A percentile compares a stretch with the other conserved stretches of the same genome.
phyloP scores from a whole-genome alignment of 345 rosid genomes.

The Corymbia maculata region DNA sequence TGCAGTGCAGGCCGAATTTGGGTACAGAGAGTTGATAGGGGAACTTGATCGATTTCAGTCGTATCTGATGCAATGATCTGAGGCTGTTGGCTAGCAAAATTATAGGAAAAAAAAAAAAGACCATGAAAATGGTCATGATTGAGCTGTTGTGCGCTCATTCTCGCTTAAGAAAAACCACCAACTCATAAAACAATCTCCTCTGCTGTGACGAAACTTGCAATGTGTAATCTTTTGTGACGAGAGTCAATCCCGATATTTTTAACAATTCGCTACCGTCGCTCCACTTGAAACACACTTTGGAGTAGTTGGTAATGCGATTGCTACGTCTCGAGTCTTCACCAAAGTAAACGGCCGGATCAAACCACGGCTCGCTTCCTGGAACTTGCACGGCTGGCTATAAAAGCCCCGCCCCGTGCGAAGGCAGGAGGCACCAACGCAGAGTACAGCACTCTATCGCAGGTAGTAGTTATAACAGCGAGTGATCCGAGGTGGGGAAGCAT shows the following conservation, averaged over 20 bases:
- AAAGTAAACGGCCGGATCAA: background rate
- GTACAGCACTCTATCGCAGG: background rate
- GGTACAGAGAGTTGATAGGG: background rate
- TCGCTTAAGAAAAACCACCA: background rate
- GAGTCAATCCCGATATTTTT: background rate
- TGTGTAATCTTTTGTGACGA: background rate
- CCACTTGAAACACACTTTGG: background rate
- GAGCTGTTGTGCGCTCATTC: background rate
- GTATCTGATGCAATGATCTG: background rate
- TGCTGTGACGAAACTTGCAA: background rate
- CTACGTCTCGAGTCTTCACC: background rate
- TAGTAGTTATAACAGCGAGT: background rate
- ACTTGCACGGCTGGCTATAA: background rate
- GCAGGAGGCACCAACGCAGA: background rate
- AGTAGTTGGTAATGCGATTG: background rate
- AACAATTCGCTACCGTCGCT: background rate
- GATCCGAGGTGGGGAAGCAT: background rate
- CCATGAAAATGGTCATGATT: background rate
- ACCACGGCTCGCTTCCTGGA: background rate
- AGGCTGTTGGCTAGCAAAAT: background rate
- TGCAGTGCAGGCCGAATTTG: background rate
- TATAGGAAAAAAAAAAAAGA: background rate
- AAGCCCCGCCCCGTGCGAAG: background rate
- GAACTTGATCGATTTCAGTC: background rate
- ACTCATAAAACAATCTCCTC: background rate